Evolutionary conservation across 306 rosid genomes (phyloP).

Genomic region (Prunus mongolica): DNA sequence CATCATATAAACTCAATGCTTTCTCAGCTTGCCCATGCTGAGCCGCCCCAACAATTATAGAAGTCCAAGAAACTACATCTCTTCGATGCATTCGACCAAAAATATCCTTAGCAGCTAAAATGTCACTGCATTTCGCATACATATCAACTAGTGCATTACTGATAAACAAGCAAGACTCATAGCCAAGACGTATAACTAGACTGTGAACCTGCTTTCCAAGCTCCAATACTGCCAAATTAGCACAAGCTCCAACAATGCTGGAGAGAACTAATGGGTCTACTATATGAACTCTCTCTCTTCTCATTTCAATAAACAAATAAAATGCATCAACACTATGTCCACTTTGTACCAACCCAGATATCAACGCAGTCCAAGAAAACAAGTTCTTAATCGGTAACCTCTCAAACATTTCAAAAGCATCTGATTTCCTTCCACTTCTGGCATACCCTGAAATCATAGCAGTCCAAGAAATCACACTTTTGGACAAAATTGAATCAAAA

Average conservation of each 20-base stretch:
- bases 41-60: conserved; percentile 76
- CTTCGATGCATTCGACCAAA: conserved; percentile 49
- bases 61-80: conserved; percentile 91
- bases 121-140: conserved; percentile 88
- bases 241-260: conserved; percentile 73
- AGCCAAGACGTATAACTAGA: conserved; percentile 58
- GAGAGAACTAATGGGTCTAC: conserved; percentile 79
- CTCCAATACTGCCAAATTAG: conserved; percentile 64
- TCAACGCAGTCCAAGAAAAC: conserved; percentile 83
- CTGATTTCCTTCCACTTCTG: conserved; percentile 51
- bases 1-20: conserved; percentile 62
- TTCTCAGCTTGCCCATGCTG: conserved; percentile 76
- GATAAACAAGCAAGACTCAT: conserved; percentile 66
- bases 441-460: conserved; percentile 82
- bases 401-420: conserved; percentile 52
- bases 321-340: conserved; percentile 60
- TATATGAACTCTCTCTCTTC: conserved; percentile 51
- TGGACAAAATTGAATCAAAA: conserved; percentile 48
- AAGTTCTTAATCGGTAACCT: conserved; percentile 44
- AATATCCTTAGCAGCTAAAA: conserved; percentile 56
- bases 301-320: conserved; percentile 60
- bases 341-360: conserved; percentile 85
- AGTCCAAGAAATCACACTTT: conserved; percentile 64
- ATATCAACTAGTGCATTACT: conserved; percentile 83
- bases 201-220: conserved; percentile 81